Conservation (phyloP, 257 asterid genomes). For the Solanum rostratum region DNA sequence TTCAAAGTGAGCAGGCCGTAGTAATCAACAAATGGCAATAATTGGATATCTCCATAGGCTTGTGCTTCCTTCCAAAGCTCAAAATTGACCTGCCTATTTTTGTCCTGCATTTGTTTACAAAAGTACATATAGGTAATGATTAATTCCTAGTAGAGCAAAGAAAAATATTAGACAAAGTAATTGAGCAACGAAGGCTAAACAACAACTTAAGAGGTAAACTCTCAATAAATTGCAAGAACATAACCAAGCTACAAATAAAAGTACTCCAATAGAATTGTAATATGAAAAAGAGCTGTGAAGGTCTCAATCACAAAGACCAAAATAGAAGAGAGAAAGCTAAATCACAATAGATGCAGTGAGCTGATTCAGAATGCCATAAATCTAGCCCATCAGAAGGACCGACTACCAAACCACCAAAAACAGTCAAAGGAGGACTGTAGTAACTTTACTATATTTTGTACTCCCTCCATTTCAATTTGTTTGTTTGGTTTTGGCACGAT, state of each 20-base stretch:
- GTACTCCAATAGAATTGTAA: background rate
- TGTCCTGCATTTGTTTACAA: constrained; percentile 45
- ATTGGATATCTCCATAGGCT: constrained; percentile 71
- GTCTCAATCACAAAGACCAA: background rate
- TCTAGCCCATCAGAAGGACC: background rate
- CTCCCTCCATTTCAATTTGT: background rate
- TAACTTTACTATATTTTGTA: background rate
- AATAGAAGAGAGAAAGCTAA: background rate
- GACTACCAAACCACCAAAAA: background rate
- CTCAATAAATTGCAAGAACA: background rate
- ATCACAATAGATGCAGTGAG: background rate
- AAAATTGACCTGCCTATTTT: constrained; percentile 68
- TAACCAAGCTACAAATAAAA: background rate
- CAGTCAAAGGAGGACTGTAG: background rate
- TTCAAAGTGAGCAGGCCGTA: constrained; percentile 78
- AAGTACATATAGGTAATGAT: background rate
- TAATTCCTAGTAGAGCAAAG: background rate
- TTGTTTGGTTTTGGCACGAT: background rate
- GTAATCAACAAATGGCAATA: constrained; percentile 94
- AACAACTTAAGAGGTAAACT: background rate
- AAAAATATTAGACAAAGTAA: background rate
- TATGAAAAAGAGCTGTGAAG: background rate
- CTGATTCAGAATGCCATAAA: background rate
- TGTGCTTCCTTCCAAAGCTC: constrained; percentile 85
- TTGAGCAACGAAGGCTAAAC: background rate